phyloP scores from a whole-genome alignment of 2,329 filamentous ascomycete species.

The Aspergillus flavus region DNA sequence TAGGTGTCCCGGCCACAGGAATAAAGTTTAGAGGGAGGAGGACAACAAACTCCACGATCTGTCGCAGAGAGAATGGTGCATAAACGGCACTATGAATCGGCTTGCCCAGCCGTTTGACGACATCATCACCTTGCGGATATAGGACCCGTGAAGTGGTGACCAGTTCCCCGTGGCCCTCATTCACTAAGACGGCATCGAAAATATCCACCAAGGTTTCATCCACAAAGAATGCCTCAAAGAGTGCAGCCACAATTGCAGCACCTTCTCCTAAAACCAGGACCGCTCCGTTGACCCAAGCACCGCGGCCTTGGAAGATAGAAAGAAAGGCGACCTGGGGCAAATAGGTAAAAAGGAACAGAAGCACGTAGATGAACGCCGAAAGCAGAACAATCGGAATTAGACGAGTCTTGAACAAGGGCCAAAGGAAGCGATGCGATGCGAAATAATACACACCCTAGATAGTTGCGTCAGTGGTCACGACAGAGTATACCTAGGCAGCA shows the following conservation, averaged over 20 bases:
- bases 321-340: constrained; percentile 88
- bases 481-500: constrained; percentile 8
- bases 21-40: constrained; percentile 85
- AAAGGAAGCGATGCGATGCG: constrained; percentile 73
- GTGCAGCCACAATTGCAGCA: constrained; percentile 61
- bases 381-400: constrained; percentile 80
- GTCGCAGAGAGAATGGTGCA: constrained; percentile 85
- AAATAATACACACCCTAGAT: constrained; percentile 79
- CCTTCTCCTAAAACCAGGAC: constrained; percentile 77
- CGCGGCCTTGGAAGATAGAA: constrained; percentile 80
- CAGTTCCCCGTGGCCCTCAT: constrained; percentile 70
- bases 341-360: constrained; percentile 87
- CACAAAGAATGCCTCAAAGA: constrained; percentile 81
- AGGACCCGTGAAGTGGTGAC: constrained; percentile 67
- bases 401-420: constrained; percentile 75
- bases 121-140: constrained; percentile 68
- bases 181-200: constrained; percentile 83
- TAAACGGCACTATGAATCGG: constrained; percentile 77
- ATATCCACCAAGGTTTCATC: constrained; percentile 78
- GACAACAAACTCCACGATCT: constrained; percentile 81
- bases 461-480: constrained; percentile 8
- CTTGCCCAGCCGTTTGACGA: constrained; percentile 80
- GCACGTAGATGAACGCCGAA: constrained; percentile 77
- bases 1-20: constrained; percentile 76
- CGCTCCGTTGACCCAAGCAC: constrained; percentile 87